These are phyloP conservation scores for Fraxinus americana DNA, from an alignment of 257 asterid species.

Conservation along the genomic window DNA sequence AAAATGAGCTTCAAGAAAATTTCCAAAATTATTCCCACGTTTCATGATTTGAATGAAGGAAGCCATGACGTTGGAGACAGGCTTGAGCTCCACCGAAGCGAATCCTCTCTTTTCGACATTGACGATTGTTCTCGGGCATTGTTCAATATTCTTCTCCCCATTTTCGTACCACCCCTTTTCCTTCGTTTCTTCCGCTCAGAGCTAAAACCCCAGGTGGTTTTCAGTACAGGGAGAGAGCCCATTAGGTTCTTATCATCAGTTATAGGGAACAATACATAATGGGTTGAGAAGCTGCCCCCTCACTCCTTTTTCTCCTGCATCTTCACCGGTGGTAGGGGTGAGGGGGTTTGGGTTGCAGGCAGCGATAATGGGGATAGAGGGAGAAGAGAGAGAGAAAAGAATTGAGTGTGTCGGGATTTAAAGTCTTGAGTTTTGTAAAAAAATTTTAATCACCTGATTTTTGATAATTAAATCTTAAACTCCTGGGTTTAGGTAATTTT, in stretches of 20 bases:
- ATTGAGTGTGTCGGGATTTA: too few relatives aligned
- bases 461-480: too few relatives aligned
- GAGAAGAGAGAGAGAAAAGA: too few relatives aligned
- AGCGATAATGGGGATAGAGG: too few relatives aligned
- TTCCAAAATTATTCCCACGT: slow-evolving; percentile 17
- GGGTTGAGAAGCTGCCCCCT: too few relatives aligned
- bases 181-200: slow-evolving; percentile 11
- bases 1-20: not conserved
- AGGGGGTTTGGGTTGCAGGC: too few relatives aligned
- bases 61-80: slow-evolving; percentile 71
- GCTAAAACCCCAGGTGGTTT: slow-evolving; percentile 34
- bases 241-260: not conserved
- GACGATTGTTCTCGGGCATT: slow-evolving; percentile 80
- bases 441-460: too few relatives aligned
- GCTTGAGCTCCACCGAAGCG: slow-evolving; percentile 78
- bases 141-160: slow-evolving; percentile 91
- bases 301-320: too few relatives aligned
- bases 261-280: too few relatives aligned
- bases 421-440: too few relatives aligned
- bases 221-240: not conserved
- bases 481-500: too few relatives aligned
- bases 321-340: too few relatives aligned
- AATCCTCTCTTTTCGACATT: slow-evolving; percentile 92
- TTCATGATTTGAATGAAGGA: slow-evolving; percentile 93
- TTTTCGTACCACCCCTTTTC: slow-evolving; percentile 16